phyloP scores from a whole-genome alignment of 2,329 filamentous ascomycete genomes.

The Tolypocladium sp. region DNA sequence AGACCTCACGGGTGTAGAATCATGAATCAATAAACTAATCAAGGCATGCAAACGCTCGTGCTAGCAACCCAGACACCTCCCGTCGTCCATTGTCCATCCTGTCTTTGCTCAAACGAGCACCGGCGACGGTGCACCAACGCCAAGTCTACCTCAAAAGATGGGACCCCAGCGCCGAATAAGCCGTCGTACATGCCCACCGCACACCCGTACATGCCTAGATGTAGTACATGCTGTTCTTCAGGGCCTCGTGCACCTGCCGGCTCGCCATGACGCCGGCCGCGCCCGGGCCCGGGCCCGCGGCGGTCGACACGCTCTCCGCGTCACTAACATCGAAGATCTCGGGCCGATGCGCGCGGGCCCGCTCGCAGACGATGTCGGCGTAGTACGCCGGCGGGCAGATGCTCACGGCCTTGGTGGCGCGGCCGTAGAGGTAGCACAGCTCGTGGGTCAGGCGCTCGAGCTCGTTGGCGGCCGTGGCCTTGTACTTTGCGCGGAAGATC shows the following conservation, averaged over 20 bases:
- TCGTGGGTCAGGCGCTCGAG: conserved; percentile 68
- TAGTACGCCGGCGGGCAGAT: conserved; percentile 87
- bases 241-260: conserved; percentile 27
- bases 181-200: neutral
- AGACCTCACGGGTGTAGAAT: conserved; percentile 4
- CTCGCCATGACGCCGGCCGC: conserved; percentile 4
- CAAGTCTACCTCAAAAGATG: too few relatives aligned
- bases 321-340: conserved; percentile 45
- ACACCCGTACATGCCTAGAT: conserved; percentile 25
- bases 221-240: conserved; percentile 47
- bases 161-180: too few relatives aligned
- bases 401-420: conserved; percentile 81
- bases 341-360: conserved; percentile 63
- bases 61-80: neutral
- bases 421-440: conserved; percentile 74
- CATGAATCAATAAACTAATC: neutral
- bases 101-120: neutral
- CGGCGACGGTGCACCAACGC: neutral
- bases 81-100: neutral
- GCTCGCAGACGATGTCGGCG: conserved; percentile 74
- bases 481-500: conserved; percentile 43
- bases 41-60: neutral
- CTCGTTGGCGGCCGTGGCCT: conserved; percentile 48
- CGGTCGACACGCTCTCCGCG: conserved; percentile 14
- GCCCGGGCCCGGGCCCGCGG: conserved; percentile 5